Evolutionary conservation across 208 protist genomes (phyloP).

Genomic region (Wallacemonas rigidus): DNA sequence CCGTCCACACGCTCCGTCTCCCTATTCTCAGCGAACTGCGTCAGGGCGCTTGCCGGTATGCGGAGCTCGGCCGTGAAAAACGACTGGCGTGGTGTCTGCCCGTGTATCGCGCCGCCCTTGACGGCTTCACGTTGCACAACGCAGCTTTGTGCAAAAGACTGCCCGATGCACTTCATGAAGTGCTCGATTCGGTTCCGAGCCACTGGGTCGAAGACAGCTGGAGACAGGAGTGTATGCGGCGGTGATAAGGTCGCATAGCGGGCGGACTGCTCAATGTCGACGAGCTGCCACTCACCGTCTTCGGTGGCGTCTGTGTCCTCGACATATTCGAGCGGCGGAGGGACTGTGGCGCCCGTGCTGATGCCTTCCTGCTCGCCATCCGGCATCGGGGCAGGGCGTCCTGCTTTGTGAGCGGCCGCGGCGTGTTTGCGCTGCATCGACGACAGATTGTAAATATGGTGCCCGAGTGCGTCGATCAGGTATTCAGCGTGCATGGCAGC

Average conservation of each 20-base stretch:
- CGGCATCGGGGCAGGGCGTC: constrained; percentile 73
- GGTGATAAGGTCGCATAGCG: constrained; percentile 43
- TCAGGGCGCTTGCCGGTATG: background rate
- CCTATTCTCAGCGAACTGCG: too few species aligned
- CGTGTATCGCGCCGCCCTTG: background rate
- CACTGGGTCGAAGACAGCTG: constrained; percentile 64
- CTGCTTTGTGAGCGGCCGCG: constrained; percentile 60
- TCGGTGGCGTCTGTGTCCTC: constrained; percentile 73
- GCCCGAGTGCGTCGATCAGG: constrained; percentile 84
- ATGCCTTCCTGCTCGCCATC: constrained; percentile 40
- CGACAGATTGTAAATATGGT: constrained; percentile 85
- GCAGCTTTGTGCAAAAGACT: constrained; percentile 42
- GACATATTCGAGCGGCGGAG: constrained; percentile 66
- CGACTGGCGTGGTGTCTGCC: background rate
- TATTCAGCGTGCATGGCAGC: constrained; percentile 87
- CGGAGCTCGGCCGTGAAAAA: constrained; percentile 7
- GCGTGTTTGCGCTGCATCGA: constrained; percentile 89
- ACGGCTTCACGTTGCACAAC: constrained; percentile 11
- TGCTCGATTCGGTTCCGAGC: constrained; percentile 50
- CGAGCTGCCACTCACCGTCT: constrained; percentile 73
- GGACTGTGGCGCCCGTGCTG: constrained; percentile 24
- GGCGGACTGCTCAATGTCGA: constrained; percentile 33
- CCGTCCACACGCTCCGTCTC: too few species aligned
- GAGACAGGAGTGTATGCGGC: constrained; percentile 64
- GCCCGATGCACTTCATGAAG: constrained; percentile 42